A percentile compares a stretch with the other conserved stretches of the same genome.
These are phyloP conservation scores for Didymella arachidicola DNA, from an alignment of 2,329 filamentous ascomycete species.

Conservation along the genomic window DNA sequence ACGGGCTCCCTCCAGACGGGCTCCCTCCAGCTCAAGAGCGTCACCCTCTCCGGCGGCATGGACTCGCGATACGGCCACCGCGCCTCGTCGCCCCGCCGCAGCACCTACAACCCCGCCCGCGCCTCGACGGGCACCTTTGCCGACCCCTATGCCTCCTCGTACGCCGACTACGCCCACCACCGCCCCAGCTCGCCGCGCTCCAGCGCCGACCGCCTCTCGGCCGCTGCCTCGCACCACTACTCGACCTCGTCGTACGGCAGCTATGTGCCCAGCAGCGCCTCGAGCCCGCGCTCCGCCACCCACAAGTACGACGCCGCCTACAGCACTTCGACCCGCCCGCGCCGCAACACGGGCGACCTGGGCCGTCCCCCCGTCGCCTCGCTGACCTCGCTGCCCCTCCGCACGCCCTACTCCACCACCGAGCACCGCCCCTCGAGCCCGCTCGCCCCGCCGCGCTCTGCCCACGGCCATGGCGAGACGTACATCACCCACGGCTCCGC, in stretches of 20 bases:
- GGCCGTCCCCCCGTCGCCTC: slow-evolving; percentile 47
- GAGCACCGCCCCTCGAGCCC: slow-evolving; percentile 53
- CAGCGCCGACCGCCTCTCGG: slow-evolving; percentile 44
- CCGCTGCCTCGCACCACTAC: slow-evolving; percentile 32
- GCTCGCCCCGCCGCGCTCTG: slow-evolving; percentile 45
- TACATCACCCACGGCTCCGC: slow-evolving; percentile 50
- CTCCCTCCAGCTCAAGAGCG: slow-evolving; percentile 33
- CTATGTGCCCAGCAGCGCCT: slow-evolving; percentile 37
- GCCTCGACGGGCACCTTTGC: slow-evolving; percentile 50
- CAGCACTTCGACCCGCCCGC: slow-evolving; percentile 50
- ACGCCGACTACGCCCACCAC: slow-evolving; percentile 30
- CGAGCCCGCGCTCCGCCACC: slow-evolving; percentile 38
- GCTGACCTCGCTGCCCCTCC: slow-evolving; percentile 43
- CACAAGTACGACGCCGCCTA: slow-evolving; percentile 54
- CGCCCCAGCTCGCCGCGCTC: slow-evolving; percentile 45
- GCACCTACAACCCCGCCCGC: slow-evolving; percentile 42
- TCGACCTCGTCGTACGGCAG: slow-evolving; percentile 24
- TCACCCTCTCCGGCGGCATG: slow-evolving; percentile 39
- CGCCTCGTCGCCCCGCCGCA: slow-evolving; percentile 46
- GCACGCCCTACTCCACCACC: slow-evolving; percentile 41
- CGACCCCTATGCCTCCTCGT: slow-evolving; percentile 41
- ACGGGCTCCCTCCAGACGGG: slow-evolving; percentile 34
- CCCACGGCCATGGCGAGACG: slow-evolving; percentile 44
- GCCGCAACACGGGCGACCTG: slow-evolving; percentile 54
- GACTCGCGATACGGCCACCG: slow-evolving; percentile 45